Base-by-base conservation (phyloP, 2,329 filamentous ascomycete genomes). In the Xylariaceae sp. region DNA sequence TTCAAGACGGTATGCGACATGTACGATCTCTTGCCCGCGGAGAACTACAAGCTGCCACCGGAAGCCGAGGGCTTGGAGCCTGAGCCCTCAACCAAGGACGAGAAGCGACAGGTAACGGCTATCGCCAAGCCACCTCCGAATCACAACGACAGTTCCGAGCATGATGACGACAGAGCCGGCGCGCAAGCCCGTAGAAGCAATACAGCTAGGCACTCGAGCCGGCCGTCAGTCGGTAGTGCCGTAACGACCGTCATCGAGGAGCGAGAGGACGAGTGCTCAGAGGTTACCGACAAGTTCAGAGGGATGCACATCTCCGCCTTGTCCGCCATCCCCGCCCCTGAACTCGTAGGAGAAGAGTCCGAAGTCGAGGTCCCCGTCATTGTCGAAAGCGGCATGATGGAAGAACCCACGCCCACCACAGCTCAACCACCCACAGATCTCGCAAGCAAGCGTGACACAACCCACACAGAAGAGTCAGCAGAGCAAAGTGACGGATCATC, bases 1-100 rank as follows among this genome's bases (percentile, higher is more conserved):
- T 99, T 97, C 79, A 97, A 97, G 78, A 94, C 88, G 0, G 92
- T 97, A 18, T 97, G 93, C 71, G 94, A 99, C 69, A 80, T 87
- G 62, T 97, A 96, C 71, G 87, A 88, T 60, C 78, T 97, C 54
- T 84, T 99, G 31, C 91, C 91, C 1, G 86, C 90, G 46, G 94
- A 97, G 72, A 97, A 95, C 68, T 97, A 97, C 74, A 97, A 95
- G 54, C 84, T 99, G 42, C 93, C 94, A 1, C 84, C 89, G 2
- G 93, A 97, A 70, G 93, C 94, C 3, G 93, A 97, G 70, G 93
- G 92, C 1, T 73, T 90, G 2, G 89, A 93, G 58, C 72, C 74
- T 13, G 66, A 66, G 2, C 53, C 66, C 16, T 42, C 67, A 6
- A 70, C 73, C 57, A 69, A 74, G 22, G 80, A 83, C 49, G 66